Evolutionary conservation across 108 stramenopile species (phyloP).

Genomic region (Conticribra guillardii): DNA sequence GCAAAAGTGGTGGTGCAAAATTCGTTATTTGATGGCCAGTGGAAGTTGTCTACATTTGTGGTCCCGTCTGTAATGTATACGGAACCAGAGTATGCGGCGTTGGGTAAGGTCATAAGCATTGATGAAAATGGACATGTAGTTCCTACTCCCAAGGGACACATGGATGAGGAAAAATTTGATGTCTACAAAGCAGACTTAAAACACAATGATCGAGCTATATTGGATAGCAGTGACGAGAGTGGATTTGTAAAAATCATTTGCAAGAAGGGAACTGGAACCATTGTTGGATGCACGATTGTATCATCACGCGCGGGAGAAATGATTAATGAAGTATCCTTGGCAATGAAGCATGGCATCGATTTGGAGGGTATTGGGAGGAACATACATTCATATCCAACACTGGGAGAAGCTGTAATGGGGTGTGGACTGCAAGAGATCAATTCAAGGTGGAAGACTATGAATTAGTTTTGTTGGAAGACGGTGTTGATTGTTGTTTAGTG

Average conservation of each 20-base stretch:
- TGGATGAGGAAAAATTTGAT: conserved; percentile 21
- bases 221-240: conserved; percentile 76
- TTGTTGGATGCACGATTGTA: conserved; percentile 94
- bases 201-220: conserved; percentile 93
- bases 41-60: conserved; percentile 85
- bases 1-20: conserved; percentile 95
- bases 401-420: conserved; percentile 85
- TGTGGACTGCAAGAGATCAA: conserved; percentile 87
- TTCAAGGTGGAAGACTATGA: conserved; percentile 53
- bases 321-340: conserved; percentile 91
- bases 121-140: conserved; percentile 57
- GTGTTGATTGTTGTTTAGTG: too few relatives aligned
- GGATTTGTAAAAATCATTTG: conserved; percentile 91
- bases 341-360: conserved; percentile 92
- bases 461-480: neutral
- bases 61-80: conserved; percentile 95
- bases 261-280: conserved; percentile 86
- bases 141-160: conserved; percentile 16
- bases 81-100: conserved; percentile 94
- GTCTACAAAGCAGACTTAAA: conserved; percentile 75
- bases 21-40: conserved; percentile 83
- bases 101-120: conserved; percentile 63
- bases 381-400: conserved; percentile 95
- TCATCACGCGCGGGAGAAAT: conserved; percentile 94
- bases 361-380: conserved; percentile 84